Base-by-base conservation (phyloP, 73 alveolate species). In the Breviolum minutum region DNA sequence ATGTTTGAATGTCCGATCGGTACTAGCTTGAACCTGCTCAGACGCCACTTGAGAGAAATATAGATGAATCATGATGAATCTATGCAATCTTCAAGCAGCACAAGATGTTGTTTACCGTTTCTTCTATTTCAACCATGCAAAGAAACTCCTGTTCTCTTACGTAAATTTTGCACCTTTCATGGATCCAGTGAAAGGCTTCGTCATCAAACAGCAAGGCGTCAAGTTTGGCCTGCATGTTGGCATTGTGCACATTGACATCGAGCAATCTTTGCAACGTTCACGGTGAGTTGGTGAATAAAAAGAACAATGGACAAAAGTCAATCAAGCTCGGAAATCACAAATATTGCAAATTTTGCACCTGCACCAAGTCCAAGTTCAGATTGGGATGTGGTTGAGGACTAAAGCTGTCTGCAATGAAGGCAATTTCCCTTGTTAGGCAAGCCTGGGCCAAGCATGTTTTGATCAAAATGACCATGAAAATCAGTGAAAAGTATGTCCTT, bases 141-240 rank as follows among this genome's bases (percentile, higher is more conserved):
- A 40, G 54, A 40, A 40, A 40, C 82, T 26, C 82, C 29, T 40
- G 24, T 73, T 12, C 82, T 24, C 12, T 73, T 12, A 6, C 54
- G 17, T 24, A 29, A 29, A 20, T 30, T 71, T 24, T 12, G 88
- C 88, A 80, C 98, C 98, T 80, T 40, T 92, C 60, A 48, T 92
- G 66, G 81, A 94, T 40, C 99, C 99, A 94, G 40, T 61, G 20
- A 29, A 27, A 94, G 29, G 99, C 99, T 62, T 94, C 99, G 29
- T 83, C 90, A 48, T 94, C 99, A 88, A 77, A 94, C 63, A 64
- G 94, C 63, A 94, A 83, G 3, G 99, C 94, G 63, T 94, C 99
- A 12, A 94, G 99, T 48, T 94, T 94, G 84, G 99, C 99, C 92
- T 94, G 9, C 64, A n/a, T 11, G 17, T 24, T 13, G 2, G 40